A percentile compares a stretch with the other conserved stretches of the same genome.
These are phyloP conservation scores for Anthostomella pinea DNA, from an alignment of 2,329 filamentous ascomycete genomes.

Conservation along the genomic window DNA sequence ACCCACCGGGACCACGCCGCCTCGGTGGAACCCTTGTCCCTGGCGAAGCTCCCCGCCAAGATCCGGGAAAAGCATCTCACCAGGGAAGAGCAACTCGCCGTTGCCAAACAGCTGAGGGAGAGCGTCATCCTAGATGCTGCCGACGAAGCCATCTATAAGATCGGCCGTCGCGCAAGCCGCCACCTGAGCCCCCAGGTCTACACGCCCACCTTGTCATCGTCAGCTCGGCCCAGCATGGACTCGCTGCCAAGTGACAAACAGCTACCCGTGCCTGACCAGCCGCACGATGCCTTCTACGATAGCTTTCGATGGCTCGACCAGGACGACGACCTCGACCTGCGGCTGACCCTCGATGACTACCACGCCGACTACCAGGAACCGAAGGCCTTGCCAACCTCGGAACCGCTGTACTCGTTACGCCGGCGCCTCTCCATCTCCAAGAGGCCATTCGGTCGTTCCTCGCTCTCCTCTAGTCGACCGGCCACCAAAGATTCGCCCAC, in stretches of 20 bases:
- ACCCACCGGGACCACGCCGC: slow-evolving; percentile 27
- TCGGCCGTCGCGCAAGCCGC: slow-evolving; percentile 36
- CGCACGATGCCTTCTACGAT: slow-evolving; percentile 59
- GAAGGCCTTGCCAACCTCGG: slow-evolving; percentile 42
- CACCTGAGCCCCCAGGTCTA: slow-evolving; percentile 30
- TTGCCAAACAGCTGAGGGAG: slow-evolving; percentile 49
- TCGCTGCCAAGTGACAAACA: slow-evolving; percentile 28
- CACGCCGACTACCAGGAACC: slow-evolving; percentile 59
- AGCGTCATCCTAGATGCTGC: slow-evolving; percentile 54
- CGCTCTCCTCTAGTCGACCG: slow-evolving; percentile 48
- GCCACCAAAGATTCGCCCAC: too few species aligned
- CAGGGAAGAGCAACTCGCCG: slow-evolving; percentile 59
- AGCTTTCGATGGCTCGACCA: slow-evolving; percentile 74
- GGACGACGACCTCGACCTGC: slow-evolving; percentile 65
- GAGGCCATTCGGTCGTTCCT: slow-evolving; percentile 57
- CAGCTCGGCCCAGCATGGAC: slow-evolving; percentile 24
- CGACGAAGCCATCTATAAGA: slow-evolving; percentile 50
- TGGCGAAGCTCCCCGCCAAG: slow-evolving; percentile 63
- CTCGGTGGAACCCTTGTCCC: slow-evolving; percentile 59
- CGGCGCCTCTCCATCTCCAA: slow-evolving; percentile 72
- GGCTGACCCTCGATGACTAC: slow-evolving; percentile 67
- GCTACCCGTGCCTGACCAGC: slow-evolving; percentile 21
- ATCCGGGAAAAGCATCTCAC: slow-evolving; percentile 65
- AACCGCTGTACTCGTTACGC: slow-evolving; percentile 56
- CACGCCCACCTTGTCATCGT: slow-evolving; percentile 28